A percentile compares a stretch with the other conserved stretches of the same genome.
These are phyloP conservation scores for Tillandsia leiboldiana DNA, from an alignment of 176 grass and related monocot genomes.

Conservation along the genomic window DNA sequence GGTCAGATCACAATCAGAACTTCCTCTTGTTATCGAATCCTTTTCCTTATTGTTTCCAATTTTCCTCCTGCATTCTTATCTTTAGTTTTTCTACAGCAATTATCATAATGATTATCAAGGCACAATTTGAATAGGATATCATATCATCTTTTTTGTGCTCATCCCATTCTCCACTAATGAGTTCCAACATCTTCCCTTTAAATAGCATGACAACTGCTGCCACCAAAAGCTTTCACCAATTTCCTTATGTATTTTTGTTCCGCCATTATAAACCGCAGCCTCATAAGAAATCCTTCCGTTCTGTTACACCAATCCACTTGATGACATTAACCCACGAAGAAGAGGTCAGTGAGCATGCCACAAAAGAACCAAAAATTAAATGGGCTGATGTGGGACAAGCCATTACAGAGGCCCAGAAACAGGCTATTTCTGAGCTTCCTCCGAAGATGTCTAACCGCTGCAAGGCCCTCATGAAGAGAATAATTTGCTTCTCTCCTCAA, in stretches of 20 bases:
- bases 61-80: not conserved
- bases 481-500: conserved; percentile 35
- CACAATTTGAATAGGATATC: not conserved
- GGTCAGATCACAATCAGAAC: not conserved
- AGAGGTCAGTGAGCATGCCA: conserved; percentile 4
- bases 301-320: not conserved
- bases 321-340: not conserved
- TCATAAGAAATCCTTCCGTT: not conserved
- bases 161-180: not conserved
- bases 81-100: not conserved
- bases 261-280: not conserved
- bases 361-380: conserved; percentile 20
- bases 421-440: conserved; percentile 41
- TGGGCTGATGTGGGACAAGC: conserved; percentile 39
- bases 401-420: conserved; percentile 23
- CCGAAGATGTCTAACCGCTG: conserved; percentile 70
- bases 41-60: not conserved
- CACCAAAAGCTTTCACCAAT: not conserved
- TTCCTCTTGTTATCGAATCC: not conserved
- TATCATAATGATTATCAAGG: not conserved
- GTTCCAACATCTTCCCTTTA: not conserved
- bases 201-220: not conserved
- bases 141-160: not conserved
- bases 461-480: conserved; percentile 57
- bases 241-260: not conserved